Conservation (phyloP, 2,329 filamentous ascomycete species). For the Magnaporthales sp. region DNA sequence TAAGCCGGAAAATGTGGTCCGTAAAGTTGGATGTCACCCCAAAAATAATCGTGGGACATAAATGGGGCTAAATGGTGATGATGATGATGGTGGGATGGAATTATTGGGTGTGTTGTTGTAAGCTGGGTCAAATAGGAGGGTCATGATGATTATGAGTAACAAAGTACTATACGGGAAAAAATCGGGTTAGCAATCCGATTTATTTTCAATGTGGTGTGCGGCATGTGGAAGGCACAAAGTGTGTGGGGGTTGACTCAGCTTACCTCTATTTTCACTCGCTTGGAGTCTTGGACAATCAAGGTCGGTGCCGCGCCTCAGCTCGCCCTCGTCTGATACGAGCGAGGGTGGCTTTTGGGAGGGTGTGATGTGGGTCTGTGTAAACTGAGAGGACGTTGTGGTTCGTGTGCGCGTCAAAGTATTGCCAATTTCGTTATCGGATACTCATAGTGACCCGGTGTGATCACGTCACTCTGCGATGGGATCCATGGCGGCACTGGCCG, state of each 20-base stretch:
- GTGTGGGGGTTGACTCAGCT: conserved; percentile 3
- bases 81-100: neutral
- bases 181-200: conserved; percentile 1
- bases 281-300: neutral
- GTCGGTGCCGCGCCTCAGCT: neutral
- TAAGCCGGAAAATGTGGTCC: neutral
- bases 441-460: neutral
- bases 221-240: neutral
- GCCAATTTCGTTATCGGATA: neutral
- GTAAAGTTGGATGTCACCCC: neutral
- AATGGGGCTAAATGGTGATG: neutral
- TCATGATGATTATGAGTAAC: conserved; percentile 2
- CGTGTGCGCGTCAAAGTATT: neutral
- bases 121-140: conserved; percentile 10
- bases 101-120: conserved; percentile 7
- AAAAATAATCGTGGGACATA: neutral
- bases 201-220: neutral
- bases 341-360: neutral
- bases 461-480: conserved; percentile 38
- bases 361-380: neutral
- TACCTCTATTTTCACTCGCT: neutral
- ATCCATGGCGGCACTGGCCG: conserved; percentile 30
- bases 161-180: neutral
- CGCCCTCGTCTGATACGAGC: neutral
- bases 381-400: neutral